Conservation (phyloP, 371 early-diverging fungal genomes). For the Dichotomocladium elegans region DNA sequence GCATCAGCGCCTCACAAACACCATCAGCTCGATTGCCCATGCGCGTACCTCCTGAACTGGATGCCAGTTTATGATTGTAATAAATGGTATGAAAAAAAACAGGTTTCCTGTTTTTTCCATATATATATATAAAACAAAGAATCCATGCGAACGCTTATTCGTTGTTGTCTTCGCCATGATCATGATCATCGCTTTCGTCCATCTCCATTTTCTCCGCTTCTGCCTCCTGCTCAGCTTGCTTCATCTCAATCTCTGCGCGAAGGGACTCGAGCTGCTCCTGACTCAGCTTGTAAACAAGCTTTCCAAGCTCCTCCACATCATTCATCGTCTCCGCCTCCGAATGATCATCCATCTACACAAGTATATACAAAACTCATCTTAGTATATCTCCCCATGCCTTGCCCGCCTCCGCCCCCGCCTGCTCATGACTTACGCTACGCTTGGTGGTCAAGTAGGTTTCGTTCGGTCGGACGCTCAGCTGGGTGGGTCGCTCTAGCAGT, state of each 20-base stretch:
- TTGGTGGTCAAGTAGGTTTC: conserved; percentile 52
- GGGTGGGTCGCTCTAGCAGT: conserved; percentile 44
- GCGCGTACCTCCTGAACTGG: background rate
- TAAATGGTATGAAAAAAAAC: too few relatives aligned
- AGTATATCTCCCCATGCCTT: too few relatives aligned
- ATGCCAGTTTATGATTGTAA: conserved; percentile 8
- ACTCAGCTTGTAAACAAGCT: conserved; percentile 69
- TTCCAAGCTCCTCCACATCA: conserved; percentile 59
- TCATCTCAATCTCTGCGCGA: conserved; percentile 1
- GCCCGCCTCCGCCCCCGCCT: too few relatives aligned
- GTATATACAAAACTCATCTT: too few relatives aligned
- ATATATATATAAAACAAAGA: too few relatives aligned
- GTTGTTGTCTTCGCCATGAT: background rate
- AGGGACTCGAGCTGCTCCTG: conserved; percentile 60
- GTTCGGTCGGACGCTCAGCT: conserved; percentile 52
- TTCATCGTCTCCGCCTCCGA: conserved; percentile 38
- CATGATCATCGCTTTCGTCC: conserved; percentile 1
- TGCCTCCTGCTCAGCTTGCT: conserved; percentile 8
- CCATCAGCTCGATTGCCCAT: conserved; percentile 1
- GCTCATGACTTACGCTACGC: conserved; percentile 17
- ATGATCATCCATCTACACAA: conserved; percentile 20
- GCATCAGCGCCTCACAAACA: too few relatives aligned
- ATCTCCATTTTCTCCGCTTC: background rate
- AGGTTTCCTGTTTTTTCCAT: too few relatives aligned
- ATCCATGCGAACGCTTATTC: too few relatives aligned